Evolutionary conservation across 1,284 basidiomycete genomes (phyloP), one percentile per base, ranked within the genome.

Genomic region (Ceratobasidium sp.): DNA sequence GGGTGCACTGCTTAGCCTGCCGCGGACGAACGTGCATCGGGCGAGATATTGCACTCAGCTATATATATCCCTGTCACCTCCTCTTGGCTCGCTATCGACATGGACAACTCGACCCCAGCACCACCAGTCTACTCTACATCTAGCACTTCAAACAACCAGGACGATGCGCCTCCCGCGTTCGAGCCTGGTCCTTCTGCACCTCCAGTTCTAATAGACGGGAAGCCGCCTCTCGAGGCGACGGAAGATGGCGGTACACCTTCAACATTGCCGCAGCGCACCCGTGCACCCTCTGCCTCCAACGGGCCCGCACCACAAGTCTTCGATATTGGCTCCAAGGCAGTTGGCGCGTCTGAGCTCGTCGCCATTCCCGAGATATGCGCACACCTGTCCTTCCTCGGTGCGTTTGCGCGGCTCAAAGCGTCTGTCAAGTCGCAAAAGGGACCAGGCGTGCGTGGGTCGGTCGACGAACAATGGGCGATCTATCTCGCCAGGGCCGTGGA

Each of bases 401-500:
- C 77, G 16, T 77, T 79, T 71, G 49, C 71, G 16, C 59, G 51
- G 9, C 75, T 78, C 22, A 74, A 74, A 7, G 54, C 69, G 4
- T 58, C 54, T 19, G 76, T 79, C 16, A 75, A 76, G 37, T 69
- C 63, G 7, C 73, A 76, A 43, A 66, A 74, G 48, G 48, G 54
- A 7, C 72, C 59, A 1, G 72, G 75, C 24, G 58, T 58, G 14
- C 39, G 53, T 0, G 58, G 73, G 7, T 74, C 76, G 22, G 41
- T 72, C 9, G 77, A 78, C 48, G 74, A 64, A 16, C 48, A 56
- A 13, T 79, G 78, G 78, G 74, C 76, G 9, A 66, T 77, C n/a
- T 79, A 76, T 34, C 43, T 79, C 24, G 75, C 76, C 39, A 54
- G 77, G 4, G 76, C 77, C 14, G 78, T 78, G 34, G 51, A 77